Evolutionary conservation across 2,329 filamentous ascomycete genomes (phyloP).

Genomic region (Calonectria henricotiae): DNA sequence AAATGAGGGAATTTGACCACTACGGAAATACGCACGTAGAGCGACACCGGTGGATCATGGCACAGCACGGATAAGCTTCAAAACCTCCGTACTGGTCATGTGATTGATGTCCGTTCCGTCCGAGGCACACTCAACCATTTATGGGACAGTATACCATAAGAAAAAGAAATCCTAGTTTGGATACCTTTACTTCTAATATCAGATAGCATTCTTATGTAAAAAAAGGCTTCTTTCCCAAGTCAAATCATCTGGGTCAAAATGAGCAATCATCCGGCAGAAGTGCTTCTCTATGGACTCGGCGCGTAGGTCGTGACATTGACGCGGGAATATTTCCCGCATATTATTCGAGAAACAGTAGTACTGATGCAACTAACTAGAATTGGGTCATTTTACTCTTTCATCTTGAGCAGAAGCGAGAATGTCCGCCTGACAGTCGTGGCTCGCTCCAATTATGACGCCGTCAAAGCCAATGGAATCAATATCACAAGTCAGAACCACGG

Average conservation of each 20-base stretch:
- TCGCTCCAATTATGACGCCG: constrained; percentile 73
- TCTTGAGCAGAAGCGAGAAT: constrained; percentile 62
- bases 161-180: background rate
- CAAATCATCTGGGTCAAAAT: constrained; percentile 56
- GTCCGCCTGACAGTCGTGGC: constrained; percentile 74
- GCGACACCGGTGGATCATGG: background rate
- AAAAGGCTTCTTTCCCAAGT: background rate
- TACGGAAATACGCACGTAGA: background rate
- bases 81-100: constrained; percentile 1
- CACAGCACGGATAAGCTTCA: constrained; percentile 3
- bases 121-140: background rate
- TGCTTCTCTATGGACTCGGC: constrained; percentile 70
- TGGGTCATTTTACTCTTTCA: constrained; percentile 73
- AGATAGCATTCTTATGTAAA: background rate
- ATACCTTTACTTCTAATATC: background rate
- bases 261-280: constrained; percentile 43
- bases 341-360: background rate
- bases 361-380: constrained; percentile 59
- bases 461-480: constrained; percentile 68
- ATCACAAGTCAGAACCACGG: constrained; percentile 72
- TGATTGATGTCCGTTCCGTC: background rate
- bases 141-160: background rate
- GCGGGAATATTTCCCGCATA: background rate
- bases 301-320: constrained; percentile 61
- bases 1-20: background rate